Conservation (phyloP, 1,284 basidiomycete genomes). For the Melampsora abietis-canadensis region DNA sequence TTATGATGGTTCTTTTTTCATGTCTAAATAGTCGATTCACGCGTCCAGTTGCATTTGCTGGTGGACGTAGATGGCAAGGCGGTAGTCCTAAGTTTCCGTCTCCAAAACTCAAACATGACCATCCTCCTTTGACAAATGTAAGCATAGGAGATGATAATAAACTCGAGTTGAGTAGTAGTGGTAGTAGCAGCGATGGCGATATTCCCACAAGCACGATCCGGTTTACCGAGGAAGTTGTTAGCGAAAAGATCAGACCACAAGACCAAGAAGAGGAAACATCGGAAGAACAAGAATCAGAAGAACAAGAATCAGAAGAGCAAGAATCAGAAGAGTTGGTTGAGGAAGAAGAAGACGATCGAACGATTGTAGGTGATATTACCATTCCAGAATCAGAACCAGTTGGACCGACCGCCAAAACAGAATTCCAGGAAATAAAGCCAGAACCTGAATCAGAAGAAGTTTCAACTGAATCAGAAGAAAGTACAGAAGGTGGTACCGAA, state of each 20-base stretch:
- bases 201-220: neutral
- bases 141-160: neutral
- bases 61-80: constrained; percentile 8
- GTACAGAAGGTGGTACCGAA: constrained; percentile 7
- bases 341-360: constrained; percentile 26
- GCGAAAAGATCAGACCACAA: neutral
- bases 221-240: neutral
- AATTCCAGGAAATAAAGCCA: too few relatives aligned
- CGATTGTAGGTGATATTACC: constrained; percentile 1
- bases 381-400: too few relatives aligned
- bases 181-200: neutral
- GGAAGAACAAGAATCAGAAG: neutral
- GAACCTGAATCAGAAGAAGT: neutral
- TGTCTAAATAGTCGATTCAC: constrained; percentile 23
- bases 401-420: too few relatives aligned
- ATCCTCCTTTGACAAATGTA: neutral
- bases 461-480: neutral
- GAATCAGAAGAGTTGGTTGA: neutral
- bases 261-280: neutral
- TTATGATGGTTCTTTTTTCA: too few relatives aligned
- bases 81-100: constrained; percentile 11
- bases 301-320: neutral
- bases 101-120: neutral
- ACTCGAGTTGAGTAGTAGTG: constrained; percentile 25
- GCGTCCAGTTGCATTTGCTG: constrained; percentile 16